Evolutionary conservation across 2,329 filamentous ascomycete species (phyloP).

Genomic region (Alternaria metachromatica): DNA sequence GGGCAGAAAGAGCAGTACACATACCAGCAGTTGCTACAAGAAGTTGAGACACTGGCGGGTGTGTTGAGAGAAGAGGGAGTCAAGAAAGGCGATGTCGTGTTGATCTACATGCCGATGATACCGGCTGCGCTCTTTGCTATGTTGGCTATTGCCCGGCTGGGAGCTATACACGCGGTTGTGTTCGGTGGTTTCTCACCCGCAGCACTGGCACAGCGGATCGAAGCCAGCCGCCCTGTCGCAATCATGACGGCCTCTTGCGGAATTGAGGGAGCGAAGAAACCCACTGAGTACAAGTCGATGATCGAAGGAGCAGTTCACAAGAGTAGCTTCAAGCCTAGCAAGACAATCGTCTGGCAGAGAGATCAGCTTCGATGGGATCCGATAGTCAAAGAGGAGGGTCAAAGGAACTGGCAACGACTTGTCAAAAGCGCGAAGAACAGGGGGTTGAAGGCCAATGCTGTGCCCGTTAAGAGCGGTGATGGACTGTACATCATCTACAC

Average conservation of each 20-base stretch:
- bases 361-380: constrained; percentile 77
- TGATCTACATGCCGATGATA: constrained; percentile 98
- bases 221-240: constrained; percentile 75
- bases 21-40: constrained; percentile 75
- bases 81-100: constrained; percentile 80
- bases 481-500: constrained; percentile 92
- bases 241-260: constrained; percentile 92
- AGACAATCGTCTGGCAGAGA: constrained; percentile 83
- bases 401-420: constrained; percentile 80
- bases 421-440: constrained; percentile 73
- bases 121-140: constrained; percentile 87
- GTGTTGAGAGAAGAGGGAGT: constrained; percentile 84
- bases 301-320: constrained; percentile 74
- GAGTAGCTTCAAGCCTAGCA: constrained; percentile 73
- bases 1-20: constrained; percentile 73
- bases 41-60: constrained; percentile 82
- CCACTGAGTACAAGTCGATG: constrained; percentile 75
- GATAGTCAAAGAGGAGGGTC: constrained; percentile 69
- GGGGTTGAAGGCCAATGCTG: constrained; percentile 73
- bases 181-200: constrained; percentile 88
- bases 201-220: constrained; percentile 86
- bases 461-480: constrained; percentile 79
- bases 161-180: constrained; percentile 88
- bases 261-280: constrained; percentile 83
- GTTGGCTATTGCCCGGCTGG: constrained; percentile 79